Conservation (phyloP, 2,329 filamentous ascomycete genomes). For the Hypoxylon sp. region DNA sequence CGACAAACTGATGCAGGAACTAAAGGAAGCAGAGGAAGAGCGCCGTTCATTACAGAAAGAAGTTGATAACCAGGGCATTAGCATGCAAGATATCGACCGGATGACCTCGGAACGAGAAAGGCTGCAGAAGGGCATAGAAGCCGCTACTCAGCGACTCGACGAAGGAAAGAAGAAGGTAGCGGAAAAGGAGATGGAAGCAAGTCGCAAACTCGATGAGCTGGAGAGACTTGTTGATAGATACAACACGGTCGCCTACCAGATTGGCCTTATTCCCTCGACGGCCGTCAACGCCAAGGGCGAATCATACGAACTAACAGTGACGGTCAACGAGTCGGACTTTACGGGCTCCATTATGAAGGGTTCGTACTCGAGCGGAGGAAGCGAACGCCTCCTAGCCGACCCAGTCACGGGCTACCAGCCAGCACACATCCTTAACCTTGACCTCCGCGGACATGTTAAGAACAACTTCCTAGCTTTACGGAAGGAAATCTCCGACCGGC, state of each 20-base stretch:
- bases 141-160: conserved; percentile 81
- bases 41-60: conserved; percentile 83
- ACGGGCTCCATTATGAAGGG: conserved; percentile 71
- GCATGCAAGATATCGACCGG: conserved; percentile 98
- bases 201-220: conserved; percentile 89
- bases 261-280: conserved; percentile 87
- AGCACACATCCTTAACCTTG: conserved; percentile 87
- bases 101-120: conserved; percentile 97
- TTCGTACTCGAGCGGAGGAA: conserved; percentile 62
- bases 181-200: conserved; percentile 91
- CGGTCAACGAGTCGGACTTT: conserved; percentile 87
- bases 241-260: conserved; percentile 95
- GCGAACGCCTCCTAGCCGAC: conserved; percentile 86
- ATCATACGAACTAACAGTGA: conserved; percentile 87
- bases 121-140: conserved; percentile 89
- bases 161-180: conserved; percentile 86
- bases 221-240: conserved; percentile 91
- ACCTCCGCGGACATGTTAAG: conserved; percentile 87
- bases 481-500: conserved; percentile 92
- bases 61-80: conserved; percentile 94
- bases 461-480: conserved; percentile 81
- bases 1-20: conserved; percentile 80
- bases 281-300: conserved; percentile 87
- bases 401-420: conserved; percentile 89
- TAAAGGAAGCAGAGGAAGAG: conserved; percentile 86